phyloP scores from a whole-genome alignment of 495 filamentous ascomycete genomes.

The Apiosordaria backusii region DNA sequence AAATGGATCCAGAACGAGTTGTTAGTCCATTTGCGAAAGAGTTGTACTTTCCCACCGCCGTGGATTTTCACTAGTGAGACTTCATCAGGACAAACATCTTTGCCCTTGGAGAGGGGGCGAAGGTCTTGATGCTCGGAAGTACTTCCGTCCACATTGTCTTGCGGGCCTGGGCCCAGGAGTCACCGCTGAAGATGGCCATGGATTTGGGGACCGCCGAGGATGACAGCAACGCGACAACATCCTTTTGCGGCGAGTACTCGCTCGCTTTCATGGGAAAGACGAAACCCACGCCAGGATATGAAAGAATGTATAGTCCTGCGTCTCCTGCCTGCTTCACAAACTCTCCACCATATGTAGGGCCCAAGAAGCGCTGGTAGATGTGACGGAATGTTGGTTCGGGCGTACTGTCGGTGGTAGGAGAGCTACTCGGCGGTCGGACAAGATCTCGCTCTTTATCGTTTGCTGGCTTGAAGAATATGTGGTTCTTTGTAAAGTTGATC shows the following conservation, averaged over 20 bases:
- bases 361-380: conserved; percentile 86
- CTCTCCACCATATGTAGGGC: conserved; percentile 88
- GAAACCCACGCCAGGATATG: conserved; percentile 91
- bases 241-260: conserved; percentile 75
- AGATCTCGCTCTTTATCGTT: conserved; percentile 78
- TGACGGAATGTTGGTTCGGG: conserved; percentile 80
- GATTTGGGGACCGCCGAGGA: conserved; percentile 68
- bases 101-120: conserved; percentile 50
- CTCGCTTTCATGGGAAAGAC: conserved; percentile 75
- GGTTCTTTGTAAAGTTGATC: conserved; percentile 81
- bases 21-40: conserved; percentile 58
- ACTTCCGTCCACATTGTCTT: conserved; percentile 68
- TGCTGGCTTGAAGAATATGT: conserved; percentile 71
- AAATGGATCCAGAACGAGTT: conserved; percentile 64
- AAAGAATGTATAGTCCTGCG: conserved; percentile 70
- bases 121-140: conserved; percentile 60
- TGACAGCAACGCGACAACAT: conserved; percentile 82
- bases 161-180: conserved; percentile 82
- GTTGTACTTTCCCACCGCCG: conserved; percentile 70
- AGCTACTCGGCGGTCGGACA: conserved; percentile 54
- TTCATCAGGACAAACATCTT: conserved; percentile 70
- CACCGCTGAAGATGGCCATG: conserved; percentile 84
- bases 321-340: conserved; percentile 59
- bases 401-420: conserved; percentile 34
- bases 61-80: conserved; percentile 72